These are phyloP conservation scores for Salix suchowensis DNA, from an alignment of 345 rosid genomes.

Conservation along the genomic window DNA sequence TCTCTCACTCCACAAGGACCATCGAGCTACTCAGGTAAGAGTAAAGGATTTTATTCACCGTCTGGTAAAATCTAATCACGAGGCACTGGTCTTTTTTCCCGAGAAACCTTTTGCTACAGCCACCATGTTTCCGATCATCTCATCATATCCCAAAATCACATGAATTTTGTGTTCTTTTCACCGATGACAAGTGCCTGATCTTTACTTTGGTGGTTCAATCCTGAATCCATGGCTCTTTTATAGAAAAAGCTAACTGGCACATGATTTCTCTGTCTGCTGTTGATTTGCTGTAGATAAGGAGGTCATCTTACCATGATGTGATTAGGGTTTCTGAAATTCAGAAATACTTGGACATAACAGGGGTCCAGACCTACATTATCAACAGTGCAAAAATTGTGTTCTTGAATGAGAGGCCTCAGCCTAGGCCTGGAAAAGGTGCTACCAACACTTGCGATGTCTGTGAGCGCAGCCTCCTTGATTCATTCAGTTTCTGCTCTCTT, in stretches of 20 bases:
- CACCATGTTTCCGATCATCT: background rate
- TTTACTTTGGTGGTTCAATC: background rate
- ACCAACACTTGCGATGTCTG: constrained; percentile 93
- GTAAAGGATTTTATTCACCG: background rate
- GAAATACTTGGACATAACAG: constrained; percentile 74
- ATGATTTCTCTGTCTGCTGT: background rate
- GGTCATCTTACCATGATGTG: constrained; percentile 98
- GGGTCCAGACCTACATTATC: constrained; percentile 94
- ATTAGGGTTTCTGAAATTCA: constrained; percentile 91
- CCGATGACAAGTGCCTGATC: constrained; percentile 12
- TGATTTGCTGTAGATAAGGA: constrained; percentile 61
- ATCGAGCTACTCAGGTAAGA: constrained; percentile 73
- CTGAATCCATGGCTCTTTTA: background rate
- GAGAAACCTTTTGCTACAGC: no score
- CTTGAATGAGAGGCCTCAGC: constrained; percentile 96
- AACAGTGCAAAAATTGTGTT: constrained; percentile 96
- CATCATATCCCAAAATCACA: background rate
- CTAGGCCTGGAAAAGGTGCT: constrained; percentile 92
- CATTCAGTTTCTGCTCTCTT: constrained; percentile 93
- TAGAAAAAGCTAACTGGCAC: background rate
- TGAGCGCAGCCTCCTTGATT: constrained; percentile 87
- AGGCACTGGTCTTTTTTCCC: background rate
- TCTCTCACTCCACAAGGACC: constrained; percentile 67
- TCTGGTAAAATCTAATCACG: background rate
- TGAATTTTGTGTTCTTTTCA: constrained; percentile 19